A percentile compares a stretch with the other conserved stretches of the same genome.
Conservation (phyloP, 352 stramenopile species). For the Phytopythium helicoides region DNA sequence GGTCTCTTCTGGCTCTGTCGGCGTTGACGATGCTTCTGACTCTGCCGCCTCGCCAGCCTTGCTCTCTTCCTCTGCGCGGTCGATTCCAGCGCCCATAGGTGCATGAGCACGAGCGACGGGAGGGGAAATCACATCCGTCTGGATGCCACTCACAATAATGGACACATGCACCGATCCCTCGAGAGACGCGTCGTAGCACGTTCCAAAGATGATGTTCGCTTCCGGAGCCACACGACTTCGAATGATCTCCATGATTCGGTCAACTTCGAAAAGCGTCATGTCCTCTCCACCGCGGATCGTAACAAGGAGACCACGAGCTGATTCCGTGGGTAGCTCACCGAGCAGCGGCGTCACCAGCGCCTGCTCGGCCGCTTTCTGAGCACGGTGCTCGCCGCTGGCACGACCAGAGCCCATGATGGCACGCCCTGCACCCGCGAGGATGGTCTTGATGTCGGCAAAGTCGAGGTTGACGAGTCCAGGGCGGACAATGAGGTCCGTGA, state of each 20-base stretch:
- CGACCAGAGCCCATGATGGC: constrained; percentile 95
- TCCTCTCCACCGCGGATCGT: constrained; percentile 94
- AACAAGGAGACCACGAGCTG: constrained; percentile 92
- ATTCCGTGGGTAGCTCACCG: constrained; percentile 91
- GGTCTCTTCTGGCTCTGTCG: constrained; percentile 5
- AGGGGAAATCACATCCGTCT: constrained; percentile 81
- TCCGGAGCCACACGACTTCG: constrained; percentile 71
- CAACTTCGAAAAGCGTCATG: constrained; percentile 93
- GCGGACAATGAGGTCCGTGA: constrained; percentile 95
- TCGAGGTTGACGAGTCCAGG: constrained; percentile 97
- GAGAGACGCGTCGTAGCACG: constrained; percentile 82
- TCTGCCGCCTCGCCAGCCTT: constrained; percentile 20
- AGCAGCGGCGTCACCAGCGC: constrained; percentile 95
- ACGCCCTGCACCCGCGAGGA: constrained; percentile 92
- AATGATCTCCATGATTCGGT: constrained; percentile 89
- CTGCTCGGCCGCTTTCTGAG: constrained; percentile 88
- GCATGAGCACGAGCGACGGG: constrained; percentile 53
- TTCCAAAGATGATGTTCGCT: constrained; percentile 90
- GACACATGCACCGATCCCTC: constrained; percentile 82
- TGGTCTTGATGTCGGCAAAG: constrained; percentile 96
- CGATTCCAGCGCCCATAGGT: constrained; percentile 29
- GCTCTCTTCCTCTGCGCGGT: constrained; percentile 20
- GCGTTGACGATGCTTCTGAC: constrained; percentile 19
- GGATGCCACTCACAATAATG: constrained; percentile 88
- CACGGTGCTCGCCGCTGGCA: constrained; percentile 68